These are phyloP conservation scores for Eucalyptus pauciflora DNA, from an alignment of 345 rosid genomes.

Conservation along the genomic window DNA sequence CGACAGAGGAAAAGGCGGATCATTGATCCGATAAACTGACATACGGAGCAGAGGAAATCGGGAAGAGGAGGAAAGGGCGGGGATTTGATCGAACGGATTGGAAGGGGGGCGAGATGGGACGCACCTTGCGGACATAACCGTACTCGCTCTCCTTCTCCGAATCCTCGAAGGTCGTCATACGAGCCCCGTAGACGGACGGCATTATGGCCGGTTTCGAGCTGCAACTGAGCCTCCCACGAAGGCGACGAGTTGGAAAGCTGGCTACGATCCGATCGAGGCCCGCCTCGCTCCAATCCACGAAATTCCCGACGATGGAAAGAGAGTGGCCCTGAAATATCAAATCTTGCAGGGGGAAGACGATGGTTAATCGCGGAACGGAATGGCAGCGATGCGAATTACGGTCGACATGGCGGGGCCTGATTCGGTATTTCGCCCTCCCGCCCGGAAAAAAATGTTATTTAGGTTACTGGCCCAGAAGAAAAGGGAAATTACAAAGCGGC, in stretches of 20 bases:
- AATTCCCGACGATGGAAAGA: not conserved
- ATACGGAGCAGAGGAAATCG: not conserved
- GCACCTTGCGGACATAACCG: conserved; percentile 96
- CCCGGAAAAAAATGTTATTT: not conserved
- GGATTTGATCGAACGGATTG: not conserved
- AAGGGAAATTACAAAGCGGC: not conserved
- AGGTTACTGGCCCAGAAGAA: not conserved
- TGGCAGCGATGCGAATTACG: not conserved
- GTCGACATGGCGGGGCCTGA: not conserved
- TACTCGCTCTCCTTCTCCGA: conserved; percentile 98
- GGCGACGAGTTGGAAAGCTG: not conserved
- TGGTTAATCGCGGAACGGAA: not conserved
- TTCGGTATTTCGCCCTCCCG: not conserved
- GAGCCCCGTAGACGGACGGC: conserved; percentile 58
- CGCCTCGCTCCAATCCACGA: not conserved
- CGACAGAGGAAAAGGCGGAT: not conserved
- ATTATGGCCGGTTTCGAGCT: not conserved
- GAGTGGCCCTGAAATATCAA: not conserved
- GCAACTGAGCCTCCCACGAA: not conserved
- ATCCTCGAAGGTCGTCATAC: conserved; percentile 90
- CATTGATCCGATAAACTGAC: not conserved
- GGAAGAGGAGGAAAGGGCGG: not conserved
- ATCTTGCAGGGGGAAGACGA: not conserved
- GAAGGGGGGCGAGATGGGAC: not conserved
- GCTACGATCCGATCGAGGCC: not conserved